Evolutionary conservation across 2,329 filamentous ascomycete genomes (phyloP), one percentile per base, ranked within the genome.

Genomic region (Diaporthe sp.): DNA sequence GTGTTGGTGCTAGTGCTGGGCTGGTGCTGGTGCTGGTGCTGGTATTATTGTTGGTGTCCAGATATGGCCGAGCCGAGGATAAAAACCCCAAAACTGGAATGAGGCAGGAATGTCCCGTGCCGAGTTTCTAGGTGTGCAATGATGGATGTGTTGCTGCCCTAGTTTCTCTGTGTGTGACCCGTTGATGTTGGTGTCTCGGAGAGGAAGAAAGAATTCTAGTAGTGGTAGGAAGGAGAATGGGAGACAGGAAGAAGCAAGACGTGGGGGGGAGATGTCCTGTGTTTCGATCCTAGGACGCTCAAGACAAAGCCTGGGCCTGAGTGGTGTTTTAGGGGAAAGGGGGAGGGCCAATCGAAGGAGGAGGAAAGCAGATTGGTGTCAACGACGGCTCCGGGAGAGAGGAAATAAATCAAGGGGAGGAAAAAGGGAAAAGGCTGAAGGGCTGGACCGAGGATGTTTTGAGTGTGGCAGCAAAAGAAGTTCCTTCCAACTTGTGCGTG

Each of bases 371-470:
- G 33, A 58, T 42, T 35, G 28, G n/a, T 57, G 58, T 38, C 40
- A n/a, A 38, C 58, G 57, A 47, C 40, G 38, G 58, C 61, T 64
- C 40, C 71, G 71, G 58, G 40, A 30, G 25, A 57, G 60, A 50
- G 25, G 71, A 50, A 40, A 68, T 35, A 50, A 68, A 68, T 50
- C 22, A 54, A 35, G 22, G 42, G 28, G 47, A 50, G 45, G 10
- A 10, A 64, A 35, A 45, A 54, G 57, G 57, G 42, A 40, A 40
- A 54, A 45, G 70, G 57, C 45, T 40, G 45, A 60, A 61, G 13
- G 42, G 45, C n/a, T 64, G 69, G 57, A 30, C 70, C 70, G 47
- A 64, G 57, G 70, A 50, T 72, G 33, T 33, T 42, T 45, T 40
- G 35, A 38, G 35, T 22, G 60, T 45, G 40, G 40, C 15, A 64